Conservation (phyloP, 2,329 filamentous ascomycete genomes). For the Davidsoniella virescens region DNA sequence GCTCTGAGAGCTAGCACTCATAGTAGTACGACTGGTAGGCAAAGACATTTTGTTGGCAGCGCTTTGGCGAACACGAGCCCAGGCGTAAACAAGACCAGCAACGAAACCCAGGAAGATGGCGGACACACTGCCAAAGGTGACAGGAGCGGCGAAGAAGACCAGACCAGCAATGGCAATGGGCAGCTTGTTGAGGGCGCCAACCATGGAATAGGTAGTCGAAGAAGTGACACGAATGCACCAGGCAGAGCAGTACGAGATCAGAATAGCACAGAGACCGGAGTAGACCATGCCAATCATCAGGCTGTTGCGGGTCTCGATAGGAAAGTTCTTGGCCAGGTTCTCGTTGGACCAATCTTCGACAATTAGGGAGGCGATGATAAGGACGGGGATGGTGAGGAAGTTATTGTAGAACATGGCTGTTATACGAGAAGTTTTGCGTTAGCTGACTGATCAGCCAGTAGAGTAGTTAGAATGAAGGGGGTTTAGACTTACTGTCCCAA, state of each 20-base stretch:
- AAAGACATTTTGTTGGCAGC: constrained; percentile 47
- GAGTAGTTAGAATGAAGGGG: no score
- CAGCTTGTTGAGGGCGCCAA: constrained; percentile 93
- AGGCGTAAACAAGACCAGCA: constrained; percentile 78
- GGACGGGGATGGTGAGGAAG: constrained; percentile 83
- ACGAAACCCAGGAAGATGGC: constrained; percentile 86
- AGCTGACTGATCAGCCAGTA: constrained; percentile 15
- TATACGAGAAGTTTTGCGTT: constrained; percentile 15
- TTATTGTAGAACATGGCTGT: constrained; percentile 99
- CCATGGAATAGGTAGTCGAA: constrained; percentile 97
- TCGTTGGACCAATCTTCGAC: constrained; percentile 81
- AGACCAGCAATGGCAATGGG: constrained; percentile 85
- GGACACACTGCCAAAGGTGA: constrained; percentile 80
- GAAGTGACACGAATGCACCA: constrained; percentile 98
- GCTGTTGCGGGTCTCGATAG: constrained; percentile 57
- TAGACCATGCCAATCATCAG: constrained; percentile 83
- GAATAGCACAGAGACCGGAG: constrained; percentile 81
- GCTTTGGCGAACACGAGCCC: constrained; percentile 71
- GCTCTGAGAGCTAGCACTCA: constrained; percentile 85
- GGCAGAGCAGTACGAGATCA: constrained; percentile 98
- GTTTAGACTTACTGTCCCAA: constrained; percentile 70
- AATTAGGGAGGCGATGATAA: constrained; percentile 65
- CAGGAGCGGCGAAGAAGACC: constrained; percentile 86
- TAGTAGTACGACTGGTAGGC: constrained; percentile 48
- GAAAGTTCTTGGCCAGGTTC: constrained; percentile 82